Evolutionary conservation across 176 grass and related monocot genomes (phyloP).

Genomic region (Puccinellia tenuiflora): DNA sequence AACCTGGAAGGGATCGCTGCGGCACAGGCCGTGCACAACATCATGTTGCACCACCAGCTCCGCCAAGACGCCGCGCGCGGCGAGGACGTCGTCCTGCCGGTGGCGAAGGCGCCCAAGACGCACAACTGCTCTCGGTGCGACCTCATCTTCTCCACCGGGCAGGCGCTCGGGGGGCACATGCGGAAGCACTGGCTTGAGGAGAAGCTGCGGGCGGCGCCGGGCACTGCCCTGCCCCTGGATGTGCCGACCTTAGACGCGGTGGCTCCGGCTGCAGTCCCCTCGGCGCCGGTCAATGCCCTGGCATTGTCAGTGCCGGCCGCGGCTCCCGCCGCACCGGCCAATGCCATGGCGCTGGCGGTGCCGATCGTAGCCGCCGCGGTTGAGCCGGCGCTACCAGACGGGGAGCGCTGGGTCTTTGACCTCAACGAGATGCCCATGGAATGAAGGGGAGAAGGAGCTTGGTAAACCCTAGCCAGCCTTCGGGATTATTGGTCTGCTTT

Average conservation of each 20-base stretch:
- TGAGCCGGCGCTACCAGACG: neutral
- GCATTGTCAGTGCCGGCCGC: neutral
- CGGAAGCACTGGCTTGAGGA: constrained; percentile 30
- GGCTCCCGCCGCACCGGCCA: neutral
- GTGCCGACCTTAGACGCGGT: neutral
- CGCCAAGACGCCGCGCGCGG: neutral
- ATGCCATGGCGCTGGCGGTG: neutral
- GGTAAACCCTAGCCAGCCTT: constrained; percentile 3
- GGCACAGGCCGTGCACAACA: neutral
- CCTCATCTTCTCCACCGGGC: constrained; percentile 17
- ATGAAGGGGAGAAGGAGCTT: neutral
- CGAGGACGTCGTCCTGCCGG: neutral
- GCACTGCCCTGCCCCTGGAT: neutral
- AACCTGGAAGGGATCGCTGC: neutral
- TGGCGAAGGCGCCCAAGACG: no score
- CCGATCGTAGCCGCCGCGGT: neutral
- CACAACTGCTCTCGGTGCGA: constrained; percentile 20
- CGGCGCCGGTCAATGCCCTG: no score
- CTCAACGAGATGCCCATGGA: constrained; percentile 35
- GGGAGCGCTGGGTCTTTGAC: neutral
- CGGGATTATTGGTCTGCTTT: neutral
- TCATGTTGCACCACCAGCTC: constrained; percentile 9
- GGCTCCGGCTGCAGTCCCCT: neutral
- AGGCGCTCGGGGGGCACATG: constrained; percentile 53
- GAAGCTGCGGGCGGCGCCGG: neutral